Percentiles rank a stretch among this genome's conserved stretches.
Evolutionary conservation across 176 grass and related monocot genomes (phyloP).

Genomic region (Oryza officinalis): DNA sequence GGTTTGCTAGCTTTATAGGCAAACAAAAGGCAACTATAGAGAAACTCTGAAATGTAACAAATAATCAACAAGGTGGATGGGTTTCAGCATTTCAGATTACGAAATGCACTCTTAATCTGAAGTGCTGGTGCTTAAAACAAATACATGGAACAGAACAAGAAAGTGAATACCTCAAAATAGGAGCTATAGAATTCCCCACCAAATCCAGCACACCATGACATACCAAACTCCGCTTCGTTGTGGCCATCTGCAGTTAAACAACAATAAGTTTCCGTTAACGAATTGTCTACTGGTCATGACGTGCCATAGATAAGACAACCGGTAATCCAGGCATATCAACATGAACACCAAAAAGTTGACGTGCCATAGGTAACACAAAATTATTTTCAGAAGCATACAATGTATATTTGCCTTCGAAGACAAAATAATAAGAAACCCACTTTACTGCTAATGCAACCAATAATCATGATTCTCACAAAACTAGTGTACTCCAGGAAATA

Average conservation of each 20-base stretch:
- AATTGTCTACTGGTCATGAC: background rate
- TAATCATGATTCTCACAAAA: background rate
- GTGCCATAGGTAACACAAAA: background rate
- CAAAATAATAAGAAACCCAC: background rate
- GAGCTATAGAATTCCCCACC: constrained; percentile 77
- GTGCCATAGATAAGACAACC: background rate
- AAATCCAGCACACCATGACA: constrained; percentile 99
- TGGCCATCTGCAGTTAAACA: constrained; percentile 70
- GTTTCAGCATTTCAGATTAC: background rate
- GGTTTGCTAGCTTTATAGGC: background rate
- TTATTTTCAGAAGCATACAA: background rate
- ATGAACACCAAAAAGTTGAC: background rate
- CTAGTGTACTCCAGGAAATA: background rate
- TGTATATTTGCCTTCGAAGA: background rate
- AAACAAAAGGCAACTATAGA: background rate
- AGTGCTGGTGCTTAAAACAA: constrained; percentile 3
- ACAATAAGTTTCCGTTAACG: background rate
- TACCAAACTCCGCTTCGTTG: constrained; percentile 93
- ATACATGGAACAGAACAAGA: constrained; percentile 5
- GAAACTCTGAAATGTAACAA: background rate
- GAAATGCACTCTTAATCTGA: background rate
- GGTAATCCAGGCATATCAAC: background rate
- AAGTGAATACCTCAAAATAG: constrained; percentile 73
- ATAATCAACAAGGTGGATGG: background rate
- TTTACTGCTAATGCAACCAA: background rate